Base-by-base conservation (phyloP, 164 flowering plant species). In the Vitis labrusca region DNA sequence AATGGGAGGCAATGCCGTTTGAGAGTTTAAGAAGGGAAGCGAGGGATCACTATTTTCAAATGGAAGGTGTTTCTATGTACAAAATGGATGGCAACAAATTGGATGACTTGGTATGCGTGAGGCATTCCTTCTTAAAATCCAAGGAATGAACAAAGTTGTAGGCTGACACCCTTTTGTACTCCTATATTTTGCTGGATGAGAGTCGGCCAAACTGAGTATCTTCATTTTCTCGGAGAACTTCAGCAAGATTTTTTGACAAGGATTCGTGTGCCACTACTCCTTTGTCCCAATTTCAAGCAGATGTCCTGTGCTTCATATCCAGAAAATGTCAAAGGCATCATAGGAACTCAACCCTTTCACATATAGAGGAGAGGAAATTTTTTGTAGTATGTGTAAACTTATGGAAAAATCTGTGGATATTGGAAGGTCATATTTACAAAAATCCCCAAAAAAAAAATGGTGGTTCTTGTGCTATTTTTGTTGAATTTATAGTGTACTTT, bases 71-170 rank as follows among this genome's bases (percentile, higher is more conserved):
- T 4, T 85, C 97, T 50, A 56, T 91, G 16, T 95, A 95, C 79
- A 95, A 93, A 80, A 90, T 95, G 96, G 99, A 95, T 78, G 99
- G 99, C 44, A 95, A 95, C 69, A 92, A 82, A 66, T 77, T 93
- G 83, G 98, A 93, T 68, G 99, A 95, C 83, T 84, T 95, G 58
- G 98, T 95, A 16, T 95, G 98, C 53, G 92, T 95, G 66, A 88
- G 80, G 66, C 99, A 89, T 74, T 60, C 91, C 23, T 59, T 37
- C 5, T 6, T 57, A 47, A 67, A 80, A 71, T 76, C 89, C 5
- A 71, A 80, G 59, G 79, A 15, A 19, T 81, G 68, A 68, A 16
- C 23, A 9, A 61, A 58, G 15, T 30, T 30, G 30, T 17, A 27
- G 16, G 32, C 9, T 37, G 53, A 37, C 13, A 50, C 65, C 3